phyloP scores from a whole-genome alignment of 73 alveolate genomes.

The Strombidium stylifer region DNA sequence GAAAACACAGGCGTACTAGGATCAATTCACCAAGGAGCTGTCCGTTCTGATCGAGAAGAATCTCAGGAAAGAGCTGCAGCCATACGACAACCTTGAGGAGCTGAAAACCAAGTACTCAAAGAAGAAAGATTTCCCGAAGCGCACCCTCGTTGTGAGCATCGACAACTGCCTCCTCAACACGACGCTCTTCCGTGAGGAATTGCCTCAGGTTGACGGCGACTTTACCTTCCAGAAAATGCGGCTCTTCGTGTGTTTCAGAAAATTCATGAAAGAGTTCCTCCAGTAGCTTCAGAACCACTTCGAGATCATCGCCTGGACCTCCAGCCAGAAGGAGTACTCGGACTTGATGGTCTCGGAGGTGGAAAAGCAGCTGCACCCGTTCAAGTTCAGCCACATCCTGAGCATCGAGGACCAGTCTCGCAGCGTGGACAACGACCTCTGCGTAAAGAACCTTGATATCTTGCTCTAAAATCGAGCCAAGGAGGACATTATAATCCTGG shows the following conservation, averaged over 20 bases:
- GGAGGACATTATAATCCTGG: conserved; percentile 19
- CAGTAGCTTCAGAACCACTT: neutral
- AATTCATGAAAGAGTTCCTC: conserved; percentile 7
- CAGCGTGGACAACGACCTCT: conserved; percentile 8
- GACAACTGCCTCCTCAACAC: conserved; percentile 23
- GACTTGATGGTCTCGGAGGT: neutral
- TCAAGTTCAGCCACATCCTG: neutral
- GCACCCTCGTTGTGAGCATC: conserved; percentile 6
- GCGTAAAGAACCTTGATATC: conserved; percentile 13
- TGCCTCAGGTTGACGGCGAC: conserved; percentile 23
- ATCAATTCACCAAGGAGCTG: no score
- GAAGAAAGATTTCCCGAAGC: no score
- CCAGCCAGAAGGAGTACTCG: conserved; percentile 4
- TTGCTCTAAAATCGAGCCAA: conserved; percentile 1
- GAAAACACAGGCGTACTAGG: no score
- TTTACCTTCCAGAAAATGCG: neutral
- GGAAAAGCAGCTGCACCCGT: neutral
- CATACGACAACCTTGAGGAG: no score
- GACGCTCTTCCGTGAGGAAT: conserved; percentile 7
- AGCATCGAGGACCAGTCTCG: neutral
- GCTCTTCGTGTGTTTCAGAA: conserved; percentile 18
- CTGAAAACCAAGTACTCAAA: no score
- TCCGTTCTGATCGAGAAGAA: no score
- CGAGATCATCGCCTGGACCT: conserved; percentile 19
- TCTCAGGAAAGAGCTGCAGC: no score